These are phyloP conservation scores for Hyaloscypha hepaticicola DNA, from an alignment of 495 filamentous ascomycete species.

Conservation along the genomic window DNA sequence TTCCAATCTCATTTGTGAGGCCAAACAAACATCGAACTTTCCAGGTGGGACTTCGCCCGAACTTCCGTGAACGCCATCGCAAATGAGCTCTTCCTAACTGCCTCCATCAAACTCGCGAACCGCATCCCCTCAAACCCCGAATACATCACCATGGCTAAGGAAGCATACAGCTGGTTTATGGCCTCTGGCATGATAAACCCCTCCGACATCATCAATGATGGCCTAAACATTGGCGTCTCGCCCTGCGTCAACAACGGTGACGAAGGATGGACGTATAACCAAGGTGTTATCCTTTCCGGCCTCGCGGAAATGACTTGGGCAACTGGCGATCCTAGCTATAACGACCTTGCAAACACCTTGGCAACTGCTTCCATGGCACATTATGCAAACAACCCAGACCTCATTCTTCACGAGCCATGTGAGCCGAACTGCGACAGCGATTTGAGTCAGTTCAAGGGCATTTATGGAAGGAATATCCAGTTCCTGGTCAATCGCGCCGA, in stretches of 20 bases:
- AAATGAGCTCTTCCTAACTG: slow-evolving; percentile 70
- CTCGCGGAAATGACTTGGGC: slow-evolving; percentile 64
- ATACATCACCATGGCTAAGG: slow-evolving; percentile 57
- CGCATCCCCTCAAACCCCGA: slow-evolving; percentile 46
- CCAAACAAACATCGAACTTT: background rate
- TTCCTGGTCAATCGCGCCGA: slow-evolving; percentile 51
- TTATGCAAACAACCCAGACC: slow-evolving; percentile 48
- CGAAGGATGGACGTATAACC: slow-evolving; percentile 73
- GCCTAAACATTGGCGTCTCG: slow-evolving; percentile 46
- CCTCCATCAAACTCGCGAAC: slow-evolving; percentile 71
- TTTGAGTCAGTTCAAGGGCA: slow-evolving; percentile 73
- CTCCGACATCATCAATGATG: slow-evolving; percentile 68
- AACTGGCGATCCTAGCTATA: slow-evolving; percentile 36
- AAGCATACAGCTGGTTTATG: slow-evolving; percentile 68
- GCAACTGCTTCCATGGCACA: slow-evolving; percentile 60
- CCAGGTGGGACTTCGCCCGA: slow-evolving; percentile 59
- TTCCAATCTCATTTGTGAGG: background rate
- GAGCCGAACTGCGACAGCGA: slow-evolving; percentile 61
- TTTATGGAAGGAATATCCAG: slow-evolving; percentile 70
- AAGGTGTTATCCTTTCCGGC: slow-evolving; percentile 72
- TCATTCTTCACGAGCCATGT: slow-evolving; percentile 63
- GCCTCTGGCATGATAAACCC: slow-evolving; percentile 61
- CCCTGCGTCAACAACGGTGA: slow-evolving; percentile 55
- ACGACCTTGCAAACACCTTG: slow-evolving; percentile 59
- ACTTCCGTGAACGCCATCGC: slow-evolving; percentile 66